Evolutionary conservation across 2,329 filamentous ascomycete genomes (phyloP).

Genomic region (Trichophyton rubrum): DNA sequence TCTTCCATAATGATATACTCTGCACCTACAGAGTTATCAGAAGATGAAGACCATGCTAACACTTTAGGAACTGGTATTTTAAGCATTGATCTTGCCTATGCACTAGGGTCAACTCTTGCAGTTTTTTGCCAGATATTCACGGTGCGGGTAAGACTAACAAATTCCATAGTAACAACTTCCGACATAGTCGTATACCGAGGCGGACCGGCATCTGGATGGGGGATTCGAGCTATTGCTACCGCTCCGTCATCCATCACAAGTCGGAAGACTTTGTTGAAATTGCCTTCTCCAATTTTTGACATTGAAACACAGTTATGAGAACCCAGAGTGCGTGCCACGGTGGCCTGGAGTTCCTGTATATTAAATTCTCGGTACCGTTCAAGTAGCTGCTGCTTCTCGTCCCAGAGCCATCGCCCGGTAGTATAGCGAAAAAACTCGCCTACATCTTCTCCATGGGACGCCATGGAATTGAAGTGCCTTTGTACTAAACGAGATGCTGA

Average conservation of each 20-base stretch:
- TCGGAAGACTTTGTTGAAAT: conserved; percentile 27
- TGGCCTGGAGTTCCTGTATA: conserved; percentile 21
- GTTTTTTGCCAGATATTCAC: not conserved
- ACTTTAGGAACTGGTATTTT: conserved; percentile 5
- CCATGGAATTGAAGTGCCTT: no score
- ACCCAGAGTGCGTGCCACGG: conserved; percentile 19
- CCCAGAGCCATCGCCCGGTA: conserved; percentile 22
- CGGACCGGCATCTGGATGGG: conserved; percentile 10
- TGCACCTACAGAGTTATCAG: conserved; percentile 14
- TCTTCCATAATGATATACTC: conserved; percentile 21
- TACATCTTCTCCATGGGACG: no score
- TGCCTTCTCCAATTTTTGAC: conserved; percentile 27
- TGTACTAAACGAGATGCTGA: no score
- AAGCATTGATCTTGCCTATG: conserved; percentile 9
- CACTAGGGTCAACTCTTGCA: not conserved
- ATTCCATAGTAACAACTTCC: conserved; percentile 14
- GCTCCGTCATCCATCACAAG: conserved; percentile 18
- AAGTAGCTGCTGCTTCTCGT: conserved; percentile 21
- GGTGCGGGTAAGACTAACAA: conserved; percentile 8
- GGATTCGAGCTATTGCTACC: conserved; percentile 15
- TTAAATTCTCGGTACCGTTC: conserved; percentile 22
- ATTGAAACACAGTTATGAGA: conserved; percentile 24
- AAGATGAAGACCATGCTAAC: not conserved
- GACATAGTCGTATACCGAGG: conserved; percentile 10
- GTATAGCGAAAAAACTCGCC: no score